These are phyloP conservation scores for Evernia prunastri DNA, from an alignment of 495 filamentous ascomycete species.

Conservation along the genomic window DNA sequence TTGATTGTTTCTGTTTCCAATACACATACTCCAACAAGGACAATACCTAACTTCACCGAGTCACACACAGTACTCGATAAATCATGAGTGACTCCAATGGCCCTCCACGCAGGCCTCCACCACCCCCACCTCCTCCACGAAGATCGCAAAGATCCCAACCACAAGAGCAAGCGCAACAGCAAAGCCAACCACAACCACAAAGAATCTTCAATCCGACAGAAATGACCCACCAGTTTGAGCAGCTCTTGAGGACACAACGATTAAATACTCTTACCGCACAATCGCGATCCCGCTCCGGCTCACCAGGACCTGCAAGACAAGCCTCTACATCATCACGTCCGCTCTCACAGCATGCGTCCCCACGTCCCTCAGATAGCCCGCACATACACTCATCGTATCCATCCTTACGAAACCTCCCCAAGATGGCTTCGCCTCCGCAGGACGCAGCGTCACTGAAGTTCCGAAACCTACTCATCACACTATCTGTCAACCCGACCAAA, in stretches of 20 bases:
- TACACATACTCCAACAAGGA: not conserved
- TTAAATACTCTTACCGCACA: slow-evolving; percentile 65
- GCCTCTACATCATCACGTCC: slow-evolving; percentile 31
- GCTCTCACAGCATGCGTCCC: slow-evolving; percentile 35
- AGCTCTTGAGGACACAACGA: slow-evolving; percentile 67
- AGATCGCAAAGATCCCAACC: slow-evolving; percentile 9
- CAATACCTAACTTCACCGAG: not conserved
- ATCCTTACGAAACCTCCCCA: slow-evolving; percentile 66
- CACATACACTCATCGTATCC: slow-evolving; percentile 56
- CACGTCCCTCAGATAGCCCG: slow-evolving; percentile 26
- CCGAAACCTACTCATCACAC: slow-evolving; percentile 68
- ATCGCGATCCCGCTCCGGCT: slow-evolving; percentile 44
- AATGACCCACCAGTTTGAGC: slow-evolving; percentile 63
- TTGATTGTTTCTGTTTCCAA: not conserved
- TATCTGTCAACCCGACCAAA: slow-evolving; percentile 78
- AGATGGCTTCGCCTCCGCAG: slow-evolving; percentile 70
- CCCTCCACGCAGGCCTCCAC: slow-evolving; percentile 20
- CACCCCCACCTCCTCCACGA: slow-evolving; percentile 20
- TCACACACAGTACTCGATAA: not conserved
- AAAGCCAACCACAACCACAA: slow-evolving; percentile 4
- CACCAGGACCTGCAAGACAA: slow-evolving; percentile 18
- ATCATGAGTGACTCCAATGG: slow-evolving; percentile 13
- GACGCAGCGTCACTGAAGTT: slow-evolving; percentile 74
- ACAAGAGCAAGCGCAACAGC: not conserved
- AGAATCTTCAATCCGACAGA: slow-evolving; percentile 39